Conservation (phyloP, 176 grass and related monocot genomes). For the Eremochloa ophiuroides region DNA sequence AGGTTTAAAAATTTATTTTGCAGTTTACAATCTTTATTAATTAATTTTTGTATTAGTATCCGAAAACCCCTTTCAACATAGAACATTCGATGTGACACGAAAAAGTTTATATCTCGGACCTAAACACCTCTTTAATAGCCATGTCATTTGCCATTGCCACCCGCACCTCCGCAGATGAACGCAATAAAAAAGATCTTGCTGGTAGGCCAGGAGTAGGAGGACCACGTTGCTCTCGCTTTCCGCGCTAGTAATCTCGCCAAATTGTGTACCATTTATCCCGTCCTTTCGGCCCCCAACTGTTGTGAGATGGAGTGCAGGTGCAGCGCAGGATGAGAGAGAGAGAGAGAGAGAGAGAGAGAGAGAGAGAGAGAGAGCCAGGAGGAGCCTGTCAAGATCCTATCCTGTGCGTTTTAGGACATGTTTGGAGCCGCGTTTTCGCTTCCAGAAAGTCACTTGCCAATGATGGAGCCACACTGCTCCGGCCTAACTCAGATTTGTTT, state of each 20-base stretch:
- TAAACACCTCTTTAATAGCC: no score
- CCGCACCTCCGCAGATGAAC: neutral
- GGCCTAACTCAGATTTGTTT: slow-evolving; percentile 17
- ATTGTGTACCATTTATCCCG: neutral
- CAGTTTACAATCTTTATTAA: no score
- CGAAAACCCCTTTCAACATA: no score
- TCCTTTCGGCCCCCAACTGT: neutral
- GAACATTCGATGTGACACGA: no score
- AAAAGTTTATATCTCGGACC: no score
- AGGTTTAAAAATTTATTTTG: no score
- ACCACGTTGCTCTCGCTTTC: slow-evolving; percentile 1
- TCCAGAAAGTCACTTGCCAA: neutral
- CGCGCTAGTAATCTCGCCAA: neutral
- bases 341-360: no score
- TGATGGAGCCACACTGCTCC: slow-evolving; percentile 1
- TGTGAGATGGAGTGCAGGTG: neutral
- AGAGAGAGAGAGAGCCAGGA: no score
- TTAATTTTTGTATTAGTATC: no score
- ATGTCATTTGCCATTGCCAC: no score
- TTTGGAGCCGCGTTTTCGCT: neutral
- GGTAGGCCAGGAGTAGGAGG: neutral
- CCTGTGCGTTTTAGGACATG: neutral
- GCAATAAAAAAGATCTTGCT: slow-evolving; percentile 26
- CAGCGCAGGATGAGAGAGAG: neutral
- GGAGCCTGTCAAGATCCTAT: neutral